Evolutionary conservation across 2,329 filamentous ascomycete genomes (phyloP), one percentile per base, ranked within the genome.

Genomic region (Teratosphaeria pseudoeucalypti): DNA sequence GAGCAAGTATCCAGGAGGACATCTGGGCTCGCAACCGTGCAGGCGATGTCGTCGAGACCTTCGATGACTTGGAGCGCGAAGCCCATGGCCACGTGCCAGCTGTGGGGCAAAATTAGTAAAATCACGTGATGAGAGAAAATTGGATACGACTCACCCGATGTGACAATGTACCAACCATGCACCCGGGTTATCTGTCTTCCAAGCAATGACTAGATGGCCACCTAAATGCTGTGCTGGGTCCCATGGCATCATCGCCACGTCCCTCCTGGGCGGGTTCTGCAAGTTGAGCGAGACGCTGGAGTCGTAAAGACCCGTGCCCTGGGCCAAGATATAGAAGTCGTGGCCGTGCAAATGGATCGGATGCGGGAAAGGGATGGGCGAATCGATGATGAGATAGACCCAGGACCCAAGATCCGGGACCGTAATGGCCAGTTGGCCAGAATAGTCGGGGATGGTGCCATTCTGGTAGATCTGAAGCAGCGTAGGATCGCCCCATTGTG

Each of bases 11-110:
- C 62, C 4, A 68, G 67, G 11, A 68, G 66, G 12, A 67, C 64
- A 58, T 71, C 63, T 16, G 64, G 62, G 5, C 63, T 62, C 6
- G 64, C 65, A n/a, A 65, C 65, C 7, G 70, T 70, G 14, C 67
- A 58, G 0, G 54, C 57, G 58, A 76, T 73, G 55, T 70, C 61
- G 37, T 68, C 67, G 60, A 69, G 65, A 47, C 73, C 66, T 65
- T 80, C 82, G 16, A 83, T 65, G 64, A 83, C 81, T 67, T 83
- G 78, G 37, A 82, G 71, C 7, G 74, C 76, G 29, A 87, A 74
- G 39, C 83, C 84, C 74, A 82, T 81, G 67, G 78, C 78, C 29
- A 85, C 79, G 66, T 86, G 84, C 83, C 81, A 84, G 65, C 82
- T 54, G 27, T 54, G 52, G 23, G 1, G 19, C 11, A 19, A 29